Base-by-base conservation (phyloP, 176 grass and related monocot genomes). In the Lolium rigidum region DNA sequence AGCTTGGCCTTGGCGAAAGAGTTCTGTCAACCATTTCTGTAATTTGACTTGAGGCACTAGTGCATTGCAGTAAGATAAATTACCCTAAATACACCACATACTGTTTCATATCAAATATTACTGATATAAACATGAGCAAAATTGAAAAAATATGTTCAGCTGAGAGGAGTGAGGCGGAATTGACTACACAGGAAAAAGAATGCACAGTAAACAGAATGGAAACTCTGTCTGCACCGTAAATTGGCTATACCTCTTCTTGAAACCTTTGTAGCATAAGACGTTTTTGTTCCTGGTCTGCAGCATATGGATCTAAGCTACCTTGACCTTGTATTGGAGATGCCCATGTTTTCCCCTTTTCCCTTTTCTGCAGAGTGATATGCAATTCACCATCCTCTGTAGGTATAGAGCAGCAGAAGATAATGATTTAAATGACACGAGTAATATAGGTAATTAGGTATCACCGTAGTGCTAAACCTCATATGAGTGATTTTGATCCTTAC, bases 221-320 rank as follows among this genome's bases (percentile, higher is more conserved):
- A 85, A 49, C 50, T 68, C 51, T 47, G 72, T 13, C 21, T 74
- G 71, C 17, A 65, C 20, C 56, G 22, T 39, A 79, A 65, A 51
- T 74, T 60, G 74, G 16, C 48, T 56, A 92, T 84, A 99, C 97
- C 92, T 99, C 97, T 99, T 99, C 97, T 78, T 99, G 97, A 71
- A 99, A 99, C 52, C 97, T 99, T 90, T 99, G 97, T 48, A 96
- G 94, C 94, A 99, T 99, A 72, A 99, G 92, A 60, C 94, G 87
- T 83, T 95, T 98, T 83, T 99, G 97, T 87, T 99, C 97, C 84
- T 94, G 79, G 90, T 99, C 94, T 43, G 87, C 86, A 25, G 80
- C 76, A 89, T 94, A 93, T 66, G 94, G 88, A 78, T 98, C 94
- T 57, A 99, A 83, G 59, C 77, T 41, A 82, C 97, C 94, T 85